Conservation (phyloP, 345 rosid genomes). For the Psidium friedrichsthalianum region DNA sequence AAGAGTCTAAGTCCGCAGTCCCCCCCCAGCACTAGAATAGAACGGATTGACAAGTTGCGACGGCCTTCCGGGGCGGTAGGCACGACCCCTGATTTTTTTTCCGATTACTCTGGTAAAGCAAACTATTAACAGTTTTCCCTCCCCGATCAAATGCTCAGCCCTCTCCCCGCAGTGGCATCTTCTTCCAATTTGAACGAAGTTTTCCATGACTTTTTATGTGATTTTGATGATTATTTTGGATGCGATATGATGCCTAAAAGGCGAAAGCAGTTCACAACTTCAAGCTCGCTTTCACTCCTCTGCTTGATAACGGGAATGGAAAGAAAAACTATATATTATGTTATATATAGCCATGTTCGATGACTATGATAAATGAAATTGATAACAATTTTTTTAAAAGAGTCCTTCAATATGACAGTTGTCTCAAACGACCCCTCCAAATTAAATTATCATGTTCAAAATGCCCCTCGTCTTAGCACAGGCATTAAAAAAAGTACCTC, state of each 20-base stretch:
- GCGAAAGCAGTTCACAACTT: too few relatives aligned
- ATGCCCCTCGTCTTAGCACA: too few relatives aligned
- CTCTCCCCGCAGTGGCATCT: too few relatives aligned
- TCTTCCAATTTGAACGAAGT: neutral
- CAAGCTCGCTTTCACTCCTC: neutral
- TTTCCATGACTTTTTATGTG: neutral
- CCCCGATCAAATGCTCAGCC: too few relatives aligned
- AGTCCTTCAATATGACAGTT: neutral
- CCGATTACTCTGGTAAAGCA: too few relatives aligned
- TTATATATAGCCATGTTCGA: neutral
- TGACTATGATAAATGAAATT: neutral
- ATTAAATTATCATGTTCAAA: neutral
- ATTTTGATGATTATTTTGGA: neutral
- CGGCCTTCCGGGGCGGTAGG: too few relatives aligned
- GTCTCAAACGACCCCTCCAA: neutral
- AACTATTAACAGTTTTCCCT: too few relatives aligned
- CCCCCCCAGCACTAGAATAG: too few relatives aligned
- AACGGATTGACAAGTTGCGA: too few relatives aligned
- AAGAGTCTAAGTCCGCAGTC: too few relatives aligned
- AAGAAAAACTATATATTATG: neutral
- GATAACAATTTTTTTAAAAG: neutral
- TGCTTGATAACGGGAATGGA: neutral
- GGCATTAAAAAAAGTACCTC: neutral
- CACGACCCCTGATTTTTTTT: too few relatives aligned
- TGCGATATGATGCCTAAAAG: neutral